These are phyloP conservation scores for Hippophae gyantsensis DNA, from an alignment of 306 rosid species.

Conservation along the genomic window DNA sequence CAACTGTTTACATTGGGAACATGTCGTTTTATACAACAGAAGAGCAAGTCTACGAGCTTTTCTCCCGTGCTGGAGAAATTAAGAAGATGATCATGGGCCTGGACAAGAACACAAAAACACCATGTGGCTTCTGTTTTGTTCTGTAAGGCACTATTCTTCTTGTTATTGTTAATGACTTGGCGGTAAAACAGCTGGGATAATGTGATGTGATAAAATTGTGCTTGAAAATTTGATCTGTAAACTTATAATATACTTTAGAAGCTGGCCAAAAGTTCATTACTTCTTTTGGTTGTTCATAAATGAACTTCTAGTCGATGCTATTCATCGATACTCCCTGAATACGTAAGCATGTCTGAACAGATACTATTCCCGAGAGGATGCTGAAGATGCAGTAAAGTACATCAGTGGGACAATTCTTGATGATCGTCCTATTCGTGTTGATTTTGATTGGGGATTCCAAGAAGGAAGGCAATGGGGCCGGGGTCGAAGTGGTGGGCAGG, in stretches of 20 bases:
- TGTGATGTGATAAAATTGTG: background rate
- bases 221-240: background rate
- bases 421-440: conserved; percentile 98
- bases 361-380: conserved; percentile 87
- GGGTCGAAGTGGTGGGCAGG: conserved; percentile 99
- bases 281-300: background rate
- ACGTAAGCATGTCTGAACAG: conserved; percentile 22
- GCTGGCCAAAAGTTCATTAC: background rate
- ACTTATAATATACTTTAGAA: conserved; percentile 3
- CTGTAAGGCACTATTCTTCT: conserved; percentile 37
- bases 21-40: conserved; percentile 96
- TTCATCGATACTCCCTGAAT: background rate
- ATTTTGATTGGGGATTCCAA: conserved; percentile 98
- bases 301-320: conserved; percentile 3
- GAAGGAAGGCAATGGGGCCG: conserved; percentile 99
- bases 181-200: background rate
- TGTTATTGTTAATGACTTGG: conserved; percentile 1
- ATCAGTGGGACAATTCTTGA: conserved; percentile 94
- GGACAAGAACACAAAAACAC: conserved; percentile 93
- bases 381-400: conserved; percentile 91
- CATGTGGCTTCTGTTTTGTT: conserved; percentile 89
- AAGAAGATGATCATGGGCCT: conserved; percentile 95
- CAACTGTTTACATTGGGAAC: conserved; percentile 69
- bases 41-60: conserved; percentile 90
- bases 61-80: conserved; percentile 85